Evolutionary conservation across 805 yeast species (phyloP).

Genomic region (Metahyphopichia silvanorum): DNA sequence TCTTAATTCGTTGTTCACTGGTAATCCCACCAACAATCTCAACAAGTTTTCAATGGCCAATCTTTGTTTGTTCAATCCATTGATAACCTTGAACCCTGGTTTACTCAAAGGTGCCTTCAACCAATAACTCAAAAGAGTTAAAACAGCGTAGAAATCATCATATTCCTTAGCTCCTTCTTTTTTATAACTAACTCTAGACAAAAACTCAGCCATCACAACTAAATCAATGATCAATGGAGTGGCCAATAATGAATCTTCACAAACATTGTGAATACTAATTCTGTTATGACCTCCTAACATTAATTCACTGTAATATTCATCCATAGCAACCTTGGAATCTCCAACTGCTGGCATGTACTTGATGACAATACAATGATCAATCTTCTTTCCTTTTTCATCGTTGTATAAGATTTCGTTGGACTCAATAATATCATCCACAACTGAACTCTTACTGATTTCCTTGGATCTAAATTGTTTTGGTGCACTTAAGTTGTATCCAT

Average conservation of each 20-base stretch:
- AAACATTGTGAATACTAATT: slow-evolving; percentile 89
- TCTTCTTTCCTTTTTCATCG: slow-evolving; percentile 68
- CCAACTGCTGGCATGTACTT: slow-evolving; percentile 93
- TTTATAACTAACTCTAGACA: slow-evolving; percentile 80
- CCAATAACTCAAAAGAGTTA: slow-evolving; percentile 90
- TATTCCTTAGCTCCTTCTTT: slow-evolving; percentile 46
- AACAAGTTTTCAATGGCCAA: slow-evolving; percentile 87
- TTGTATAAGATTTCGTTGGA: slow-evolving; percentile 83
- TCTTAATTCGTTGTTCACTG: slow-evolving; percentile 86
- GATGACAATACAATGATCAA: slow-evolving; percentile 94
- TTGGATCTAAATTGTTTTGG: slow-evolving; percentile 93
- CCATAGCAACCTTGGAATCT: slow-evolving; percentile 97
- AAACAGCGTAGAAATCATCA: slow-evolving; percentile 75
- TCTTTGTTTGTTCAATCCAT: slow-evolving; percentile 93
- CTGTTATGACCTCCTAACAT: slow-evolving; percentile 98
- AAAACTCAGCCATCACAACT: slow-evolving; percentile 85
- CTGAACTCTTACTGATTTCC: slow-evolving; percentile 91
- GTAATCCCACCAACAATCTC: slow-evolving; percentile 86
- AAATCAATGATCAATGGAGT: slow-evolving; percentile 92
- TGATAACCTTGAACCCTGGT: slow-evolving; percentile 85
- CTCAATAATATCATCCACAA: slow-evolving; percentile 90
- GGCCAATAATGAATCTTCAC: slow-evolving; percentile 94
- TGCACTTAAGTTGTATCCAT: slow-evolving; percentile 87
- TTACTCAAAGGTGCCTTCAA: slow-evolving; percentile 93
- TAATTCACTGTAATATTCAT: slow-evolving; percentile 92